Evolutionary conservation across 768 basidiomycete genomes (phyloP).

Genomic region (Tephrocybe sp.): DNA sequence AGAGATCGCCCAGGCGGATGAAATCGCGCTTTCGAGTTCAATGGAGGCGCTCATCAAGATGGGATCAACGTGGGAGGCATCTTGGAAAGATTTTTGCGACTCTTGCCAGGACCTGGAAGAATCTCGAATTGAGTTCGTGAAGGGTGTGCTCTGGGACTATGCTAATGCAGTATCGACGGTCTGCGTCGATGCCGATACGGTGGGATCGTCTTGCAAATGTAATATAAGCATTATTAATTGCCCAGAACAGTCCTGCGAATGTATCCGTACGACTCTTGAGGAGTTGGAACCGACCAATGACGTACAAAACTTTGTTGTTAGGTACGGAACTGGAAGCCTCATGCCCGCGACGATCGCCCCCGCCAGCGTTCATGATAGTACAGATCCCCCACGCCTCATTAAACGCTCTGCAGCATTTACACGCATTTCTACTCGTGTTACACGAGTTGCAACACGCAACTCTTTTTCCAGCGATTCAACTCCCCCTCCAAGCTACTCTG

Average conservation of each 20-base stretch:
- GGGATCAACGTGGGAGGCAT: conserved; percentile 78
- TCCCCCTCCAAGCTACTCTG: conserved; percentile 9
- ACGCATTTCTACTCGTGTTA: conserved; percentile 28
- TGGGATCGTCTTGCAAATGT: conserved; percentile 2
- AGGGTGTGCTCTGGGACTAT: conserved; percentile 92
- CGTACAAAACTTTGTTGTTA: conserved; percentile 79
- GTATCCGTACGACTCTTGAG: conserved; percentile 80
- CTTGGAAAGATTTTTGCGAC: conserved; percentile 96
- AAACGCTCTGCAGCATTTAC: conserved; percentile 26
- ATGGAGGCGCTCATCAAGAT: conserved; percentile 72
- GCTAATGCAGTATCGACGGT: conserved; percentile 92
- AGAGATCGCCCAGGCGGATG: conserved; percentile 86
- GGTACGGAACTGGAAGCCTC: conserved; percentile 81
- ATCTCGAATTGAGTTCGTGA: conserved; percentile 89
- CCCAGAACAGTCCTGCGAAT: conserved; percentile 77
- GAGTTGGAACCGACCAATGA: conserved; percentile 83
- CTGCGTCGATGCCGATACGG: conserved; percentile 94
- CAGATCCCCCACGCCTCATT: conserved; percentile 7
- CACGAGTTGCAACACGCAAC: conserved; percentile 19
- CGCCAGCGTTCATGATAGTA: conserved; percentile 38
- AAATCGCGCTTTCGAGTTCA: conserved; percentile 85
- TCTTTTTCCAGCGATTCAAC: conserved; percentile 9
- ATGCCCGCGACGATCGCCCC: conserved; percentile 78
- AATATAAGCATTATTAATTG: neutral
- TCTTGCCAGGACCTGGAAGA: conserved; percentile 97